A percentile compares a stretch with the other conserved stretches of the same genome.
These are phyloP conservation scores for Hymenoscyphus occultus DNA, from an alignment of 2,329 filamentous ascomycete species.

Conservation along the genomic window DNA sequence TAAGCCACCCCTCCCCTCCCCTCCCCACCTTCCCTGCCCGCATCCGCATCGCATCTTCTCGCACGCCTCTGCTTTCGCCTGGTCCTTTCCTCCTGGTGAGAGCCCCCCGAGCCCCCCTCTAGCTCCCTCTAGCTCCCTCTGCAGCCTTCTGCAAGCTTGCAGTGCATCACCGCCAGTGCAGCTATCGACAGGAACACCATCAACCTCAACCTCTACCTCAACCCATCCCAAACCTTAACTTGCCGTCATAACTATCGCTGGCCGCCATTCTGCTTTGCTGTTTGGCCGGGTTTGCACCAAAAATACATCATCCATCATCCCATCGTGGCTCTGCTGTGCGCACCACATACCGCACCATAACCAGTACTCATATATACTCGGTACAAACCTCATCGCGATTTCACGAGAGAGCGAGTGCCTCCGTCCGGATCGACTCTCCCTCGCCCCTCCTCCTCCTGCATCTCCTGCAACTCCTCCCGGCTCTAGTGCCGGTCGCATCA, in stretches of 20 bases:
- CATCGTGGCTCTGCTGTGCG: not conserved
- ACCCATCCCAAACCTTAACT: not conserved
- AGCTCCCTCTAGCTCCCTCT: not conserved
- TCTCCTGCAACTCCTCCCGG: constrained; percentile 3
- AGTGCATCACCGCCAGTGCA: constrained; percentile 1
- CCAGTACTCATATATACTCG: not conserved
- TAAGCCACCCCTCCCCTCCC: too few species aligned
- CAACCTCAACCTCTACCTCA: not conserved
- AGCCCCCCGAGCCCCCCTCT: too few species aligned
- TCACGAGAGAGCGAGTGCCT: constrained; percentile 1
- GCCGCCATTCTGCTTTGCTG: not conserved
- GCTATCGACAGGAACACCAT: constrained; percentile 4
- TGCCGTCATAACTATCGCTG: not conserved
- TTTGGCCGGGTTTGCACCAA: not conserved
- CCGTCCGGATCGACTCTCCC: not conserved
- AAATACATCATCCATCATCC: not conserved
- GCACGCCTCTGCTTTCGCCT: not conserved
- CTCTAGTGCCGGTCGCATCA: constrained; percentile 4
- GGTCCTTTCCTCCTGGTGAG: not conserved
- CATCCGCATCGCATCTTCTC: not conserved
- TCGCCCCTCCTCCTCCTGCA: not conserved
- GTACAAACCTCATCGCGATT: not conserved
- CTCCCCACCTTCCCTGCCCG: not conserved
- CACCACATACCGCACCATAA: not conserved
- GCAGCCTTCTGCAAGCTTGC: constrained; percentile 2